Evolutionary conservation across 1,284 basidiomycete genomes (phyloP).

Genomic region (Melampsora americana): DNA sequence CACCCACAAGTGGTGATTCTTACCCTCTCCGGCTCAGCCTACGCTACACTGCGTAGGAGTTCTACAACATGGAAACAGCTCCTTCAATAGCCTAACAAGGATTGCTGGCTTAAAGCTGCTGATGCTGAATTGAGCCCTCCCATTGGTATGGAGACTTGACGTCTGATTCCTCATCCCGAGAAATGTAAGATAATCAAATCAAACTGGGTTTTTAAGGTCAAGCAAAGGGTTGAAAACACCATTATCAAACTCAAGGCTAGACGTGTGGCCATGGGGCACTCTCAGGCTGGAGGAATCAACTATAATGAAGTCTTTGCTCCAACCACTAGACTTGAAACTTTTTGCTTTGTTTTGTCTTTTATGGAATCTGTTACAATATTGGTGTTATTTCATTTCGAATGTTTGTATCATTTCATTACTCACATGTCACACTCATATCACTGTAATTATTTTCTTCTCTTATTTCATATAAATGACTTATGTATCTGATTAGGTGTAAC

Average conservation of each 20-base stretch:
- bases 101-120: not conserved
- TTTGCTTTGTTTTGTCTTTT: slow-evolving; percentile 4
- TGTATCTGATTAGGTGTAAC: too few species aligned
- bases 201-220: slow-evolving; percentile 25
- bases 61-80: slow-evolving; percentile 8
- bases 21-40: too few species aligned
- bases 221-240: not conserved
- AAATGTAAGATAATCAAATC: slow-evolving; percentile 5
- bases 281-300: slow-evolving; percentile 43
- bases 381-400: too few species aligned
- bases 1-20: too few species aligned
- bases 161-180: not conserved
- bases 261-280: not conserved
- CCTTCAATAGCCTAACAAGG: not conserved
- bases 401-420: too few species aligned
- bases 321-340: not conserved
- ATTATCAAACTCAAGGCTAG: slow-evolving; percentile 13
- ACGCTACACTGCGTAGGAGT: too few species aligned
- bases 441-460: too few species aligned
- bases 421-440: too few species aligned
- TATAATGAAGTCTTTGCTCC: slow-evolving; percentile 45
- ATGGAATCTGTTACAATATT: too few species aligned
- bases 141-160: not conserved
- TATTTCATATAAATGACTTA: too few species aligned
- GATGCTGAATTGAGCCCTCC: not conserved